phyloP scores from a whole-genome alignment of 2,329 filamentous ascomycete species.

The Exophiala bonariae region DNA sequence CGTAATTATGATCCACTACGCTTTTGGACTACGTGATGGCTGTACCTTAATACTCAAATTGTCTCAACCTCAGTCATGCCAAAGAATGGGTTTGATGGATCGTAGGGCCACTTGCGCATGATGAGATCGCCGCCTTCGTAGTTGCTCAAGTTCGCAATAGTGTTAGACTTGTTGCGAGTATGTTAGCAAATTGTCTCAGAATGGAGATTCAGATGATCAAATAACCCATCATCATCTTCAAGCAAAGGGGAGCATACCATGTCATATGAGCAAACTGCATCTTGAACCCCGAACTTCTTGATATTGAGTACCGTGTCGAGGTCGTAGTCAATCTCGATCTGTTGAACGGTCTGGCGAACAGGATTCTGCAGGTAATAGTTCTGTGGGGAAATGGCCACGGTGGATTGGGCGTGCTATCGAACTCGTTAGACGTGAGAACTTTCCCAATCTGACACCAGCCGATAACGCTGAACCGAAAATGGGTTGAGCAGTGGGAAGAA shows the following conservation, averaged over 20 bases:
- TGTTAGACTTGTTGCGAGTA: neutral
- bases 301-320: neutral
- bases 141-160: neutral
- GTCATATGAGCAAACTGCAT: neutral
- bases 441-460: no score
- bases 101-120: constrained; percentile 1
- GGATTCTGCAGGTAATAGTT: constrained; percentile 9
- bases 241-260: neutral
- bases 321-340: constrained; percentile 17
- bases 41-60: neutral
- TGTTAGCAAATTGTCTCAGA: neutral
- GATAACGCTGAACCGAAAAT: no score
- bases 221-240: neutral
- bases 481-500: no score
- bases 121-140: neutral
- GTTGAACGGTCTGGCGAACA: constrained; percentile 8
- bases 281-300: neutral
- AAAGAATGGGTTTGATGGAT: constrained; percentile 1
- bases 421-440: no score
- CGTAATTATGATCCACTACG: no score
- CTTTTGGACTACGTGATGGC: no score
- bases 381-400: constrained; percentile 4
- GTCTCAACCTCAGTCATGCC: neutral
- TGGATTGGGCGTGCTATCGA: neutral
- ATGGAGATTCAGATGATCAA: neutral